Evolutionary conservation across 1,284 basidiomycete species (phyloP).

Genomic region (Cryptococcus floricola): DNA sequence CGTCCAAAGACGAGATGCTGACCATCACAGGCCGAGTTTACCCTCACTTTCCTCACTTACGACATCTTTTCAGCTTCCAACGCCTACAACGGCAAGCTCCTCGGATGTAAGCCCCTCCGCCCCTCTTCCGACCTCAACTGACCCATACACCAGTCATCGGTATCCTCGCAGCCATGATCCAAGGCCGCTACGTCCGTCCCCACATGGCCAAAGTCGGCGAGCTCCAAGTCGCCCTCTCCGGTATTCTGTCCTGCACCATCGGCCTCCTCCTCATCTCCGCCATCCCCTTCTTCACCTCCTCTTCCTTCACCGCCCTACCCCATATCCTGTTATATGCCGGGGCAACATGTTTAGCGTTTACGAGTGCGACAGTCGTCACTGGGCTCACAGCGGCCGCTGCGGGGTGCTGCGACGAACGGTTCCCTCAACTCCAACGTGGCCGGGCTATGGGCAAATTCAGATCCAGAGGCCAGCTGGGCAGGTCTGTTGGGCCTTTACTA

Average conservation of each 20-base stretch:
- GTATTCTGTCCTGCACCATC: constrained; percentile 65
- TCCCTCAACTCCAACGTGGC: constrained; percentile 51
- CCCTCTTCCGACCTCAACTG: neutral
- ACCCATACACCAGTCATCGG: constrained; percentile 57
- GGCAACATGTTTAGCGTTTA: constrained; percentile 78
- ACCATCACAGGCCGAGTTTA: constrained; percentile 68
- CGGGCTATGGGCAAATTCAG: constrained; percentile 77
- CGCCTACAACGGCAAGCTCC: constrained; percentile 75
- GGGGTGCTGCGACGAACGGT: constrained; percentile 72
- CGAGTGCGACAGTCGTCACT: constrained; percentile 86
- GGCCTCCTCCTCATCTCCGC: constrained; percentile 66
- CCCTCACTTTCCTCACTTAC: constrained; percentile 76
- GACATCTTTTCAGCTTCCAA: constrained; percentile 82
- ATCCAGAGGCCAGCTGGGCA: constrained; percentile 76
- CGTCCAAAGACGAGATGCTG: neutral
- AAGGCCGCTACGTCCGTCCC: constrained; percentile 80
- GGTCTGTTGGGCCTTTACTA: constrained; percentile 79
- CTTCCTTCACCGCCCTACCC: constrained; percentile 13
- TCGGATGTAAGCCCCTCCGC: constrained; percentile 55
- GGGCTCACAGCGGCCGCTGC: constrained; percentile 80
- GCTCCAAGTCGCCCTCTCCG: constrained; percentile 69
- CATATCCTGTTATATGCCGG: constrained; percentile 62
- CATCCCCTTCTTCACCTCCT: constrained; percentile 56
- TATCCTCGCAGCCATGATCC: constrained; percentile 75
- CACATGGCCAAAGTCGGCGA: constrained; percentile 62